Conservation (phyloP, 148 eudicot genomes). For the Persicaria tinctoria region DNA sequence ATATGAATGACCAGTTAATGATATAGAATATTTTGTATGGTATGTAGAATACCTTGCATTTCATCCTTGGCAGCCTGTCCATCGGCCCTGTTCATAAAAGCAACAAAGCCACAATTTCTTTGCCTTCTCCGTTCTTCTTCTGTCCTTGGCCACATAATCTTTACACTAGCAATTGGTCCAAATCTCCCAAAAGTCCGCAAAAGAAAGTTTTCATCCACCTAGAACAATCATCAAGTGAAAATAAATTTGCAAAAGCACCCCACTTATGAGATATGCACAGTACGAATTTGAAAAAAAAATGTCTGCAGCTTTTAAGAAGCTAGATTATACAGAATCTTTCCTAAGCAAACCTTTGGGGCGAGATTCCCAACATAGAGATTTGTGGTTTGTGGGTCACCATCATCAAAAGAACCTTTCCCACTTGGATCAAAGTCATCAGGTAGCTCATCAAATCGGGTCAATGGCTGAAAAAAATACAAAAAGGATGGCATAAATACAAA, state of each 20-base stretch:
- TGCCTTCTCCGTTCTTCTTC: conserved; percentile 91
- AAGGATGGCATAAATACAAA: background rate
- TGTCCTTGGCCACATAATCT: conserved; percentile 99
- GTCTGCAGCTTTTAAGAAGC: background rate
- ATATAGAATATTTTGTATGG: background rate
- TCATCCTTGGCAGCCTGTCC: conserved; percentile 99
- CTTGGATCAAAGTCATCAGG: conserved; percentile 87
- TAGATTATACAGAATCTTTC: background rate
- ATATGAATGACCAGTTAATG: no score
- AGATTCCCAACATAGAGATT: conserved; percentile 96
- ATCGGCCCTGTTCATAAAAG: conserved; percentile 95
- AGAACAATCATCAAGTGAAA: conserved; percentile 4
- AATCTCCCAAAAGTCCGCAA: conserved; percentile 96
- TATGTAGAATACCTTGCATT: conserved; percentile 74
- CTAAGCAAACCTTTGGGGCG: conserved; percentile 67
- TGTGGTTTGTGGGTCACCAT: conserved; percentile 96
- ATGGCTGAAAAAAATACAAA: conserved; percentile 32
- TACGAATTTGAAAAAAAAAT: background rate
- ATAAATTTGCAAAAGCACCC: background rate
- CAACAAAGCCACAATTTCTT: conserved; percentile 97
- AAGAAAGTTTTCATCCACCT: conserved; percentile 99
- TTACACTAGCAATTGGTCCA: conserved; percentile 99
- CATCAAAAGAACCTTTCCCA: conserved; percentile 97
- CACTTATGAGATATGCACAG: background rate
- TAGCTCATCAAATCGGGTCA: conserved; percentile 84